Evolutionary conservation across 2,329 filamentous ascomycete genomes (phyloP).

Genomic region (Chaetomium olivaceum): DNA sequence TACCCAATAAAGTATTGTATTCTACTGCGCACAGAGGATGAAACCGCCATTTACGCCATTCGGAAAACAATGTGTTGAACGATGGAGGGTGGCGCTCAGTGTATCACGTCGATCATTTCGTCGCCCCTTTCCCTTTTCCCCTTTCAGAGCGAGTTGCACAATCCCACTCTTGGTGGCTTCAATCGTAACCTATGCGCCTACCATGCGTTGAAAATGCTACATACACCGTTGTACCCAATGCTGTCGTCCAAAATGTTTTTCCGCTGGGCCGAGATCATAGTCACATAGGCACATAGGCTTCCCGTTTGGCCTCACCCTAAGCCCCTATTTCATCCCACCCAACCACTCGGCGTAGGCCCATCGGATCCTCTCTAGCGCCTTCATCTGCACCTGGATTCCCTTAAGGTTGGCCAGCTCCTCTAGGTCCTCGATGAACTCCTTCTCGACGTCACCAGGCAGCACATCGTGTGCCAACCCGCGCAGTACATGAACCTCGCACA

Average conservation of each 20-base stretch:
- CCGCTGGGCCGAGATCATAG: slow-evolving; percentile 8
- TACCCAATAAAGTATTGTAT: neutral
- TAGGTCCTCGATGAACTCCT: slow-evolving; percentile 86
- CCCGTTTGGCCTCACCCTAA: neutral
- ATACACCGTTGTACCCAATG: slow-evolving; percentile 4
- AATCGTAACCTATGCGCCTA: neutral
- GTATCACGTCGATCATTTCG: neutral
- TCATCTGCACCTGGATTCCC: slow-evolving; percentile 74
- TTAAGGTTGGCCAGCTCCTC: slow-evolving; percentile 82
- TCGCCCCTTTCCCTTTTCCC: neutral
- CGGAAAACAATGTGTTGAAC: neutral
- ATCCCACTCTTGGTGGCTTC: neutral
- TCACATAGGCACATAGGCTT: neutral
- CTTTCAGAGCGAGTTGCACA: neutral
- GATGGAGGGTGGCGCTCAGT: neutral
- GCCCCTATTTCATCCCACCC: slow-evolving; percentile 30
- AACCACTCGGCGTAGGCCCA: slow-evolving; percentile 89
- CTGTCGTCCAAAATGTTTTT: slow-evolving; percentile 1
- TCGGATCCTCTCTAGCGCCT: slow-evolving; percentile 77
- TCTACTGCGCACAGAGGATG: neutral
- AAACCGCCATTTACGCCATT: neutral
- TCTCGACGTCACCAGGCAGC: slow-evolving; percentile 72
- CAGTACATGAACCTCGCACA: slow-evolving; percentile 87
- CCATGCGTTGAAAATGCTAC: slow-evolving; percentile 3
- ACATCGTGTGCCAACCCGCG: slow-evolving; percentile 66